phyloP scores from a whole-genome alignment of 345 rosid genomes.

The Pistacia integerrima region DNA sequence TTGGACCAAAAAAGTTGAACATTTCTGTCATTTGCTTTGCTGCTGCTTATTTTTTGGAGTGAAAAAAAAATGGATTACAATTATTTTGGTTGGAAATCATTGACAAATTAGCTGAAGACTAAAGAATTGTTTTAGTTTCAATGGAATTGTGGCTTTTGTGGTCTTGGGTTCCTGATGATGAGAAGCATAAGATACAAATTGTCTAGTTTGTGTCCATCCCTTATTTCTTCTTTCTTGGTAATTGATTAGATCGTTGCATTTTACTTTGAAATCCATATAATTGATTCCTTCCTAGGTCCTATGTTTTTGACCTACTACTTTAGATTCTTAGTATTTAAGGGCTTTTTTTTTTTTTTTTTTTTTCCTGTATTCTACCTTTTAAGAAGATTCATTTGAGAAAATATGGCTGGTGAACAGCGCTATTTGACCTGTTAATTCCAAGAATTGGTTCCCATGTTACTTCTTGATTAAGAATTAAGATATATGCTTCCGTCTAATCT shows the following conservation, averaged over 20 bases:
- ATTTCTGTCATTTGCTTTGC: background rate
- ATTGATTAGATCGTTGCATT: constrained; percentile 1
- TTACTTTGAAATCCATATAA: background rate
- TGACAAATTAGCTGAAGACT: background rate
- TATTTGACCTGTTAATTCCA: constrained; percentile 5
- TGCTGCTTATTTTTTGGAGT: too few species aligned
- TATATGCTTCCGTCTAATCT: constrained; percentile 19
- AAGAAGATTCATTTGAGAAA: constrained; percentile 19
- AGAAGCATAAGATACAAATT: background rate
- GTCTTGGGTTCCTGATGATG: background rate
- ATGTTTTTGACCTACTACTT: background rate
- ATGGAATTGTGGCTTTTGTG: background rate
- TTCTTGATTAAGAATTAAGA: constrained; percentile 29
- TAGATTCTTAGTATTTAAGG: background rate
- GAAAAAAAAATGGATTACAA: background rate
- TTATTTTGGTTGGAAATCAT: background rate
- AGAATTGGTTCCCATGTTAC: constrained; percentile 19
- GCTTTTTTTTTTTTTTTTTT: too few species aligned
- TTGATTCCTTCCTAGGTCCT: constrained; percentile 1
- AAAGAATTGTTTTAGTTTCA: background rate
- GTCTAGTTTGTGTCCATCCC: background rate
- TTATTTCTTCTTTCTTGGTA: background rate
- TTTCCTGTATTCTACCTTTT: background rate
- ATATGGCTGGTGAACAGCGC: background rate
- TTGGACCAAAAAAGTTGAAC: background rate